Evolutionary conservation across 352 stramenopile genomes (phyloP), one percentile per base, ranked within the genome.

Genomic region (Phytophthora niederhauseri): DNA sequence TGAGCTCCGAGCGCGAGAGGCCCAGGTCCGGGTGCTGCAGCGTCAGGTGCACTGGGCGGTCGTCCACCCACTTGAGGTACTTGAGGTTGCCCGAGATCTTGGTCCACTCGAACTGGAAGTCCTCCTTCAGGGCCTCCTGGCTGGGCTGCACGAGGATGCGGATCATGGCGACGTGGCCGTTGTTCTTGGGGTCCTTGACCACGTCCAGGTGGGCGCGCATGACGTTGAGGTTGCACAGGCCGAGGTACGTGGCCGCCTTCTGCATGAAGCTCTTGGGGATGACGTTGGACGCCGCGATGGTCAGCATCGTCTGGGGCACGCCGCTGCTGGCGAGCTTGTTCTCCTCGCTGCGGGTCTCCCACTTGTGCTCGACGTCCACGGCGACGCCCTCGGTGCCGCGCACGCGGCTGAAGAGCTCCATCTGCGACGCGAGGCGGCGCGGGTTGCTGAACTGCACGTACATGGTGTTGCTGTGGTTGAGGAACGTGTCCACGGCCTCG

Each of bases 201-300:
- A 98, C 90, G 69, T 99, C 97, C 57, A 99, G 78, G 74, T 99
- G 96, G 19, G 96, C 95, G 46, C 96, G 90, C 26, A 97, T 79
- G 19, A 99, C 95, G 77, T 99, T 98, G 69, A 99, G 87, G 68
- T 96, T 84, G 80, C 97, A 97, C 22, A 98, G 72, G 62, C 88
- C 97, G 11, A 99, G 80, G 68, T 97, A 97, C 4, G 82, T 93
- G 41, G 85, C 86, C 6, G 87, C 80, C 65, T 92, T 93, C 60
- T 94, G 87, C 63, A 95, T 91, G 53, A 84, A 78, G 59, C 81
- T 83, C 75, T 94, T 95, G 64, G 85, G 81, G 24, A 97, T 80
- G 62, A 97, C 88, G 59, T 97, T 97, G 24, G 88, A 78, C 4
- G 84, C 81, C 1, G 86, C 89, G 56, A 97, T 82, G 19, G 88